phyloP scores from a whole-genome alignment of 768 basidiomycete genomes.

The Phylloporus rhodoxanthus region DNA sequence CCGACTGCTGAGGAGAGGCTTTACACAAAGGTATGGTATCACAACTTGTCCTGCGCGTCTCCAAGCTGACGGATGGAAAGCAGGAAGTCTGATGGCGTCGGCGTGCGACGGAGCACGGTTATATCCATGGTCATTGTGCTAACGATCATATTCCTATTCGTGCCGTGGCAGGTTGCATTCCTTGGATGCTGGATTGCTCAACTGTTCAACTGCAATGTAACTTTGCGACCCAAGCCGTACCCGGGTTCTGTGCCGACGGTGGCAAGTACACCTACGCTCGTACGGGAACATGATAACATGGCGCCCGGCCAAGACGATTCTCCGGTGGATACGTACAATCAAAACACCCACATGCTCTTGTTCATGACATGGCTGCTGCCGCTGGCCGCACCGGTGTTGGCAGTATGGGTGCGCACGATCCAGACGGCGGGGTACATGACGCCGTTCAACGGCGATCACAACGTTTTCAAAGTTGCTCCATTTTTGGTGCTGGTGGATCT shows the following conservation, averaged over 20 bases:
- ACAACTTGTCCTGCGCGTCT: neutral
- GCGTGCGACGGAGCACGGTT: conserved; percentile 44
- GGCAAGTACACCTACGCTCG: conserved; percentile 22
- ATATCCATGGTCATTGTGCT: conserved; percentile 58
- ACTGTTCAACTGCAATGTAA: conserved; percentile 53
- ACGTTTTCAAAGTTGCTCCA: conserved; percentile 57
- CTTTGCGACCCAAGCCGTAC: conserved; percentile 9
- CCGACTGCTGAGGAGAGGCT: conserved; percentile 14
- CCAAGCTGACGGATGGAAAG: neutral
- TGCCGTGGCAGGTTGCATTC: conserved; percentile 93
- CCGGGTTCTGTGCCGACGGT: conserved; percentile 25
- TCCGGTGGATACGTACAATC: conserved; percentile 33
- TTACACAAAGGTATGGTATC: conserved; percentile 13
- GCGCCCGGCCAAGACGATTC: conserved; percentile 12
- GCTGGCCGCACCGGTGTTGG: conserved; percentile 67
- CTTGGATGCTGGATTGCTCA: conserved; percentile 81
- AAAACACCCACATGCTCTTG: conserved; percentile 59
- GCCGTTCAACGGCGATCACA: conserved; percentile 80
- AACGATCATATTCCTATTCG: conserved; percentile 59
- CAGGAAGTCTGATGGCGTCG: conserved; percentile 29
- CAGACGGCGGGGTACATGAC: conserved; percentile 71
- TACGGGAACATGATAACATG: conserved; percentile 1
- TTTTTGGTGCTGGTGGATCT: conserved; percentile 61
- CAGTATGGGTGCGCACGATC: conserved; percentile 86
- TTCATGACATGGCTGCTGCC: conserved; percentile 81